phyloP scores from a whole-genome alignment of 2,329 filamentous ascomycete species.

The Diaporthe velutina region DNA sequence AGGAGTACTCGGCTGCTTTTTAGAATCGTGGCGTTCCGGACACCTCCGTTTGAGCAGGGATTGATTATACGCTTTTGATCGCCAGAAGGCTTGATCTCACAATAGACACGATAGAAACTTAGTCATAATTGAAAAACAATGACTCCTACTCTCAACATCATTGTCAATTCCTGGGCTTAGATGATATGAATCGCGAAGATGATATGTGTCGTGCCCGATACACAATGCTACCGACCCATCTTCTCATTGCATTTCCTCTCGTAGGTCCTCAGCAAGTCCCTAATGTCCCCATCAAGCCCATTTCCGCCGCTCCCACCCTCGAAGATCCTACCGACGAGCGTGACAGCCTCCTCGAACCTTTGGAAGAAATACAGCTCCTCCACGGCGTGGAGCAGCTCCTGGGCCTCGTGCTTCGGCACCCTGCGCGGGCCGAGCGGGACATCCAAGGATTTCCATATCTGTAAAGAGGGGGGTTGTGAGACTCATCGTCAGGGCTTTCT shows the following conservation, averaged over 20 bases:
- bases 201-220: background rate
- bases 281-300: constrained; percentile 59
- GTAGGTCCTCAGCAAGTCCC: constrained; percentile 56
- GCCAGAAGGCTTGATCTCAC: constrained; percentile 33
- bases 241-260: constrained; percentile 55
- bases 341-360: constrained; percentile 59
- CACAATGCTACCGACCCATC: background rate
- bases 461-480: background rate
- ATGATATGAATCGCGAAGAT: background rate
- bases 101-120: constrained; percentile 36
- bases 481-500: background rate
- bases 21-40: constrained; percentile 32
- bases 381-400: constrained; percentile 67
- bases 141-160: background rate
- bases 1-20: constrained; percentile 28
- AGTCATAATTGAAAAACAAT: constrained; percentile 15
- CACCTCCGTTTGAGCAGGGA: constrained; percentile 5
- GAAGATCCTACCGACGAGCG: constrained; percentile 55
- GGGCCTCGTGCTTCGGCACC: constrained; percentile 60
- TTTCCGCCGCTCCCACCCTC: constrained; percentile 44
- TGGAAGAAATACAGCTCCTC: constrained; percentile 70
- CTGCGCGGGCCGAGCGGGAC: constrained; percentile 53
- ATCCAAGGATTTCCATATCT: constrained; percentile 60
- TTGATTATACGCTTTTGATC: constrained; percentile 31
- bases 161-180: background rate